Percentiles rank a stretch among this genome's conserved stretches.
Conservation (phyloP, 179 eudicot genomes). For the Corrigiola litoralis region DNA sequence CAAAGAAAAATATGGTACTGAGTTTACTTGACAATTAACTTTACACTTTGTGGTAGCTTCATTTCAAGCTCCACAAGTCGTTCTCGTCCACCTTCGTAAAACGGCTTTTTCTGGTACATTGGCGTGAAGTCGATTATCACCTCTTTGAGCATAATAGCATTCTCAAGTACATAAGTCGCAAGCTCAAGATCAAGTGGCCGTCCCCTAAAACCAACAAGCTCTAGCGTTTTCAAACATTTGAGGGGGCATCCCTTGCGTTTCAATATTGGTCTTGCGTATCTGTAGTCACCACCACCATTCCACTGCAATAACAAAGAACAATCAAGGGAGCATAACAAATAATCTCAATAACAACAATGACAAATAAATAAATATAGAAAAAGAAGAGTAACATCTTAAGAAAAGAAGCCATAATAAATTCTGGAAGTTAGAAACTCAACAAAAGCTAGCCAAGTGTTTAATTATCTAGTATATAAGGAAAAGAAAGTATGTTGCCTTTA, state of each 20-base stretch:
- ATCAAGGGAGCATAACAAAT: neutral
- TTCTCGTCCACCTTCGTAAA: neutral
- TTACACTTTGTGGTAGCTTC: conserved; percentile 7
- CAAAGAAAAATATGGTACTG: too few species aligned
- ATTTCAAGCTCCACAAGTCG: neutral
- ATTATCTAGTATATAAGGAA: neutral
- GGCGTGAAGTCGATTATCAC: neutral
- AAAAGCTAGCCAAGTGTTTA: neutral
- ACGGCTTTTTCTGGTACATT: neutral
- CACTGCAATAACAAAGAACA: neutral
- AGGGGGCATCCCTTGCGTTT: neutral
- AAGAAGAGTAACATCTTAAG: too few species aligned
- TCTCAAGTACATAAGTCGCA: conserved; percentile 4
- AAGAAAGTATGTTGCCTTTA: conserved; percentile 8
- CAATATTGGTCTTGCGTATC: neutral
- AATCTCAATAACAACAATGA: neutral
- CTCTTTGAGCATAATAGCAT: conserved; percentile 15
- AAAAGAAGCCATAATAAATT: too few species aligned
- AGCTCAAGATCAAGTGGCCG: conserved; percentile 4
- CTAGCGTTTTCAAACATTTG: conserved; percentile 7
- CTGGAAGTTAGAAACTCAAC: too few species aligned
- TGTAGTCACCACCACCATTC: neutral
- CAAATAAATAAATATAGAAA: neutral
- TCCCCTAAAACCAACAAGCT: conserved; percentile 6
- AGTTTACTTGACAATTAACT: conserved; percentile 4